Evolutionary conservation across 2,329 filamentous ascomycete genomes (phyloP).

Genomic region (Xylaria sp.): DNA sequence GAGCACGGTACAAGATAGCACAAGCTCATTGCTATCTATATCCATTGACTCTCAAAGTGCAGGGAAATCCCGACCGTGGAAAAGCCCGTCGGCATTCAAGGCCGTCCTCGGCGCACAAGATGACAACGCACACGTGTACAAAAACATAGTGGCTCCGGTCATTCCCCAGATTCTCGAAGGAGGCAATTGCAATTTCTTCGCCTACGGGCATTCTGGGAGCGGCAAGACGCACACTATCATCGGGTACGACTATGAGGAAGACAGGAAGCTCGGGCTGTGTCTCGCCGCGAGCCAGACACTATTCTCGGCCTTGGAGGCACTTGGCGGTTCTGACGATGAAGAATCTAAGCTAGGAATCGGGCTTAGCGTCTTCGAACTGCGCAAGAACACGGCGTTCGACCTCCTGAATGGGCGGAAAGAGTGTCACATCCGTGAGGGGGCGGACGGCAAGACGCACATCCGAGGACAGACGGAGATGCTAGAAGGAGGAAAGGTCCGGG

Average conservation of each 20-base stretch:
- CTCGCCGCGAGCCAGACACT: not conserved
- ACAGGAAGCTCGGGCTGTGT: not conserved
- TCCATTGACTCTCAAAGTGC: not conserved
- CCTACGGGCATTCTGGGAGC: constrained; percentile 6
- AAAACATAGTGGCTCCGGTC: not conserved
- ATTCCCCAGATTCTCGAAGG: not conserved
- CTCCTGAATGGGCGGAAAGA: not conserved
- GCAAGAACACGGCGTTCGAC: not conserved
- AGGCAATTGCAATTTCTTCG: not conserved
- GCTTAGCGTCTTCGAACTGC: constrained; percentile 11
- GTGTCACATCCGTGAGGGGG: not conserved
- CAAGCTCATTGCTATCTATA: not conserved
- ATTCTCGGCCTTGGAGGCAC: not conserved
- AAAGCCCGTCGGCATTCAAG: constrained; percentile 1
- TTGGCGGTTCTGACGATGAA: not conserved
- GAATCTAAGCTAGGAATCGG: not conserved
- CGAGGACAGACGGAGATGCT: not conserved
- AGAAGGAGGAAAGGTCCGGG: not conserved
- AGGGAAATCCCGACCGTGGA: not conserved
- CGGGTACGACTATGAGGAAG: constrained; percentile 1
- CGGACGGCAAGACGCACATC: not conserved
- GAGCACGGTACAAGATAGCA: not conserved
- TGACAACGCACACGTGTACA: not conserved
- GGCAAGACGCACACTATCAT: constrained; percentile 6
- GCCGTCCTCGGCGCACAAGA: not conserved